phyloP scores from a whole-genome alignment of 768 basidiomycete genomes.

The Pholiota conissans region DNA sequence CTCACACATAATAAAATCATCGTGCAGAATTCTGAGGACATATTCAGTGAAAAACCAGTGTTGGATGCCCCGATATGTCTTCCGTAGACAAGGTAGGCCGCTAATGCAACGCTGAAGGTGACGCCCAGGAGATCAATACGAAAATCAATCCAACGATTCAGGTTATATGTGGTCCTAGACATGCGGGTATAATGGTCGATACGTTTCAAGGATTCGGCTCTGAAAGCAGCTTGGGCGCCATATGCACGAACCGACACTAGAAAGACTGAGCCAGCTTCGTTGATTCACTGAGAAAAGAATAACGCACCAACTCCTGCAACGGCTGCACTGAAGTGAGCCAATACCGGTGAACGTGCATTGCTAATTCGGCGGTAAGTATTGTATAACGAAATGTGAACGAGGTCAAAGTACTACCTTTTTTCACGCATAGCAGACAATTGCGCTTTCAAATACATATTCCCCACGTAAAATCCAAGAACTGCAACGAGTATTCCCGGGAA shows the following conservation, averaged over 20 bases:
- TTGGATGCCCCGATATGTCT: constrained; percentile 34
- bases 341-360: constrained; percentile 33
- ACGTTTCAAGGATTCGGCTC: constrained; percentile 41
- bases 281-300: background rate
- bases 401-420: background rate
- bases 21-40: constrained; percentile 59
- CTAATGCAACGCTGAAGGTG: constrained; percentile 52
- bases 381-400: background rate
- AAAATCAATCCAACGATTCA: constrained; percentile 46
- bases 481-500: background rate
- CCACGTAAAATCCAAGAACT: background rate
- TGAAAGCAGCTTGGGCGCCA: constrained; percentile 53
- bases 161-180: constrained; percentile 48
- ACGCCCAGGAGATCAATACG: constrained; percentile 60
- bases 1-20: constrained; percentile 52
- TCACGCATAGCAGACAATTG: constrained; percentile 1
- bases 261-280: background rate
- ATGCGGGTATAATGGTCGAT: constrained; percentile 54
- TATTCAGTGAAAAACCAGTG: constrained; percentile 57
- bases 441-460: constrained; percentile 3
- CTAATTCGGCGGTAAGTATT: constrained; percentile 8
- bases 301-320: constrained; percentile 52
- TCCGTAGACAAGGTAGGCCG: constrained; percentile 50
- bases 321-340: constrained; percentile 43
- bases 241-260: constrained; percentile 63